These are phyloP conservation scores for Whalleya microplaca DNA, from an alignment of 2,329 filamentous ascomycete species.

Conservation along the genomic window DNA sequence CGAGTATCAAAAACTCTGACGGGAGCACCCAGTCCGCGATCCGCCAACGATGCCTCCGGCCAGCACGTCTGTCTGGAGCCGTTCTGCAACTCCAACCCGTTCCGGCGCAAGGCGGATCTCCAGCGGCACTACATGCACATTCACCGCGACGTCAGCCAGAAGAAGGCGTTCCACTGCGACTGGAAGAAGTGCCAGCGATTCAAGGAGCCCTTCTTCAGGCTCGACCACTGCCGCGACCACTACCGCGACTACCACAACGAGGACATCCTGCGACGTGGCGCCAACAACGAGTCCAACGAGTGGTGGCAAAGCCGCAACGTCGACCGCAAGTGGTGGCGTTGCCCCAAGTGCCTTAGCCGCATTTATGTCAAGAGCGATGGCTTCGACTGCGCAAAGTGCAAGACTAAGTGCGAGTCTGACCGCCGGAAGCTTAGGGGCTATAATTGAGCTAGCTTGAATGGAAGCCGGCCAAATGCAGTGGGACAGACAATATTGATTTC, in stretches of 20 bases:
- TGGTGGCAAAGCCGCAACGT: slow-evolving; percentile 47
- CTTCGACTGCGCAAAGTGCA: slow-evolving; percentile 54
- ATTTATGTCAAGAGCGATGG: slow-evolving; percentile 45
- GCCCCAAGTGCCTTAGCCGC: slow-evolving; percentile 54
- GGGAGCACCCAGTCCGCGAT: background rate
- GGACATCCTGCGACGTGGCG: slow-evolving; percentile 40
- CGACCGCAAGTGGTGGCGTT: slow-evolving; percentile 55
- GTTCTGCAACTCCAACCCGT: slow-evolving; percentile 48
- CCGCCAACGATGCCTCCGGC: slow-evolving; percentile 12
- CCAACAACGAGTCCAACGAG: slow-evolving; percentile 34
- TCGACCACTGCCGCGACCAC: slow-evolving; percentile 62
- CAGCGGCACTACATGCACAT: slow-evolving; percentile 56
- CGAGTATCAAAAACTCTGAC: background rate
- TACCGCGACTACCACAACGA: slow-evolving; percentile 59
- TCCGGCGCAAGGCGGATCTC: slow-evolving; percentile 58
- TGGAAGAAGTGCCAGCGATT: slow-evolving; percentile 52
- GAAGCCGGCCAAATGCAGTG: slow-evolving; percentile 1
- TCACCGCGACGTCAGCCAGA: slow-evolving; percentile 47
- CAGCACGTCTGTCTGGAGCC: slow-evolving; percentile 25
- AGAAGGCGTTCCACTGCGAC: slow-evolving; percentile 54
- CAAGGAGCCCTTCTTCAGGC: slow-evolving; percentile 52
- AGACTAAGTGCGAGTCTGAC: slow-evolving; percentile 49
- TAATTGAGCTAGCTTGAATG: slow-evolving; percentile 9
- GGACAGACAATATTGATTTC: too few species aligned
- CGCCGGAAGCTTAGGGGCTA: slow-evolving; percentile 33